Conservation (phyloP, 2,329 filamentous ascomycete genomes). For the Pleoardoris graminearum region DNA sequence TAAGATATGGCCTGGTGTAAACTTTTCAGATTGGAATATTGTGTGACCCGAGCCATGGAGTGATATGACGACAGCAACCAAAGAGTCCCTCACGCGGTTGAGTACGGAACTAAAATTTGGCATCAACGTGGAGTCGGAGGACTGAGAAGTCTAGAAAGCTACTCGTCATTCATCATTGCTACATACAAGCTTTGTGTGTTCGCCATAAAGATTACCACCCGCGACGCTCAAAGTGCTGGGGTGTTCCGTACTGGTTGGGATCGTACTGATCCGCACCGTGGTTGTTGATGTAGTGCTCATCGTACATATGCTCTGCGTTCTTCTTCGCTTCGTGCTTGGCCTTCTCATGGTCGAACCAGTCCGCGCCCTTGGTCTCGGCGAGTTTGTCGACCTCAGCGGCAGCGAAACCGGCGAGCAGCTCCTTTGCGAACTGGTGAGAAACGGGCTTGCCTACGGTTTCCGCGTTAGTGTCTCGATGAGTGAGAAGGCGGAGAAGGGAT, state of each 20-base stretch:
- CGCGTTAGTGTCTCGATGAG: not conserved
- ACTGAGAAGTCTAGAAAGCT: no score
- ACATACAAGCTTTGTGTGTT: no score
- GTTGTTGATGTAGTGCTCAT: slow-evolving; percentile 52
- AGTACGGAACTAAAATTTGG: no score
- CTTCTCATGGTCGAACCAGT: slow-evolving; percentile 54
- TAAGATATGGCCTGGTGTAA: no score
- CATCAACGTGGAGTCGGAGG: no score
- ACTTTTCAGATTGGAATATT: no score
- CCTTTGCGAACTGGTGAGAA: slow-evolving; percentile 76
- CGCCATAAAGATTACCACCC: no score
- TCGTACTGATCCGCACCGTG: slow-evolving; percentile 51
- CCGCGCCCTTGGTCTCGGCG: slow-evolving; percentile 59
- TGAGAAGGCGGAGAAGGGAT: not conserved
- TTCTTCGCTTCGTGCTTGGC: slow-evolving; percentile 51
- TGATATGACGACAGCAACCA: no score
- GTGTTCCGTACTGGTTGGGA: slow-evolving; percentile 48
- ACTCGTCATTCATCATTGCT: no score
- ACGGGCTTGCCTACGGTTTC: slow-evolving; percentile 65
- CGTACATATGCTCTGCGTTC: slow-evolving; percentile 52
- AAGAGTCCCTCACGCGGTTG: no score
- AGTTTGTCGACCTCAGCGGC: slow-evolving; percentile 61
- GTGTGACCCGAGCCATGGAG: no score
- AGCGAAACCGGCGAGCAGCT: slow-evolving; percentile 71
- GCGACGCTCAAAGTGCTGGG: slow-evolving; percentile 32